Percentiles rank a stretch among this genome's conserved stretches.
phyloP scores from a whole-genome alignment of 768 basidiomycete species.

The Termitomyces sp. region DNA sequence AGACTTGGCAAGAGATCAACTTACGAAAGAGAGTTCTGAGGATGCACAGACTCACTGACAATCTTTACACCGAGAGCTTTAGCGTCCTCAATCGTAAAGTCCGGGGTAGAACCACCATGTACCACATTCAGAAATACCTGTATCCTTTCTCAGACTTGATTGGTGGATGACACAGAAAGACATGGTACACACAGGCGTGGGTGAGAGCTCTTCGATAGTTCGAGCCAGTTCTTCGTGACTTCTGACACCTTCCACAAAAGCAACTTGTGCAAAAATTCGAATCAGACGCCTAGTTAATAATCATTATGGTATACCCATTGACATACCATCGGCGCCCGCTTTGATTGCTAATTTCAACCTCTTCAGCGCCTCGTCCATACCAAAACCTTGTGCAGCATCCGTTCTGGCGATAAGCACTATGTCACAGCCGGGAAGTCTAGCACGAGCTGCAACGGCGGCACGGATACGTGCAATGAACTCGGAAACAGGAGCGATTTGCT shows the following conservation, averaged over 20 bases:
- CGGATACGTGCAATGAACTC: slow-evolving; percentile 52
- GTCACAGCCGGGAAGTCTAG: slow-evolving; percentile 44
- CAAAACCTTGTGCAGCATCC: slow-evolving; percentile 48
- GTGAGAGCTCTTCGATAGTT: slow-evolving; percentile 35
- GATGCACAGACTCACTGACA: slow-evolving; percentile 21
- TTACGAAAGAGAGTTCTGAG: not conserved
- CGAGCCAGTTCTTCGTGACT: slow-evolving; percentile 40
- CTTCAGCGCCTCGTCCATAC: slow-evolving; percentile 47
- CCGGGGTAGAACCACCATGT: slow-evolving; percentile 48
- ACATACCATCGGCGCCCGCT: slow-evolving; percentile 41
- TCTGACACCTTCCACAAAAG: slow-evolving; percentile 51
- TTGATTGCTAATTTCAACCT: slow-evolving; percentile 44
- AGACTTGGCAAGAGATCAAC: slow-evolving; percentile 28
- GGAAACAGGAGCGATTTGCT: slow-evolving; percentile 47
- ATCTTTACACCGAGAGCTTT: slow-evolving; percentile 45
- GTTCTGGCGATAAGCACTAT: slow-evolving; percentile 51
- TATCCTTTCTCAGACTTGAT: not conserved
- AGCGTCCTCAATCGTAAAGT: slow-evolving; percentile 46
- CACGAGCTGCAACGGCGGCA: slow-evolving; percentile 47
- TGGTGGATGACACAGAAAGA: slow-evolving; percentile 1
- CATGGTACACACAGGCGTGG: slow-evolving; percentile 32
- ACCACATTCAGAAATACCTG: slow-evolving; percentile 49
- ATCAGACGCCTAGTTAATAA: not conserved
- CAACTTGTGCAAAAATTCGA: slow-evolving; percentile 31
- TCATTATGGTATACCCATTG: not conserved